Conservation (phyloP, 306 rosid species). For the Vigna angularis region DNA sequence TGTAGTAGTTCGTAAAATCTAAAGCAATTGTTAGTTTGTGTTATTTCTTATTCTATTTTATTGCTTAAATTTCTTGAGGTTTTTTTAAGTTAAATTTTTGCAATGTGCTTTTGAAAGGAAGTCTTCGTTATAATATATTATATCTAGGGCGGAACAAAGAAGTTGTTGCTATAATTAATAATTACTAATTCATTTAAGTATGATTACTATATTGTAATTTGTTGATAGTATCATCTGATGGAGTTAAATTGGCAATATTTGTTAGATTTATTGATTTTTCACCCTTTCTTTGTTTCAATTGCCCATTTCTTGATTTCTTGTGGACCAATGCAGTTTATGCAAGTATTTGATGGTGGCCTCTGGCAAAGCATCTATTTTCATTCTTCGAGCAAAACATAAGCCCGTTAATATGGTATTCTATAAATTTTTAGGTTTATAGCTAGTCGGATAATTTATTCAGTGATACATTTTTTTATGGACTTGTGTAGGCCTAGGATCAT, state of each 20-base stretch:
- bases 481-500: conserved; percentile 52
- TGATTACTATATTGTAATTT: conserved; percentile 18
- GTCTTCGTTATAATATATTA: conserved; percentile 5
- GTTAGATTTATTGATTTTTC: conserved; percentile 22
- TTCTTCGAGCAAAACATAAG: conserved; percentile 50
- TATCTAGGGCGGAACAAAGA: neutral
- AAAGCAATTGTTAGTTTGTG: conserved; percentile 4
- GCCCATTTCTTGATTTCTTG: conserved; percentile 37
- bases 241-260: neutral
- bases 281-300: conserved; percentile 18
- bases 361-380: conserved; percentile 53
- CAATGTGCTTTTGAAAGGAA: conserved; percentile 13
- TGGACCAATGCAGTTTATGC: conserved; percentile 47
- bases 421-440: conserved; percentile 16
- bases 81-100: neutral
- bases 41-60: neutral
- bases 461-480: neutral
- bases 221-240: neutral
- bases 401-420: conserved; percentile 44
- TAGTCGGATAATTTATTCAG: neutral
- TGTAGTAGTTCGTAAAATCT: conserved; percentile 20
- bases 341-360: conserved; percentile 60
- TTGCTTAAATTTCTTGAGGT: neutral
- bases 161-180: conserved; percentile 16
- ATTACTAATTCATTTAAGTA: neutral